A percentile compares a stretch with the other conserved stretches of the same genome.
These are phyloP conservation scores for Puccinia hordei DNA, from an alignment of 1,284 basidiomycete genomes.

Conservation along the genomic window DNA sequence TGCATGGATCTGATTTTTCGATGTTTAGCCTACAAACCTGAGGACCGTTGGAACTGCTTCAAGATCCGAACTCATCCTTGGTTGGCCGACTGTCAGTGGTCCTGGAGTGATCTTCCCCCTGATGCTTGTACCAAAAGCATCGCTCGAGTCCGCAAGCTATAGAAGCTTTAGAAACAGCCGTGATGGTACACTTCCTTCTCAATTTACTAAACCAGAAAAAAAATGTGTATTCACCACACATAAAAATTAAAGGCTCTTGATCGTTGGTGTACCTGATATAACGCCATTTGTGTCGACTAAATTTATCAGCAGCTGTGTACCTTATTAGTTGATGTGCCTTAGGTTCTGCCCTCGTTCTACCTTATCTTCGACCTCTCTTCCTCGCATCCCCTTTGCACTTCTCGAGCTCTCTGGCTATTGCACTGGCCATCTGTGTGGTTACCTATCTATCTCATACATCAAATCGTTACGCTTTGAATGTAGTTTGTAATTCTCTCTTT, in stretches of 20 bases:
- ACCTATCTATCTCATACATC: constrained; percentile 22
- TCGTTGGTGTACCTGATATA: not conserved
- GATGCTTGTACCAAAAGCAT: constrained; percentile 30
- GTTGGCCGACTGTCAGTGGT: constrained; percentile 37
- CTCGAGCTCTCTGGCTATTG: constrained; percentile 23
- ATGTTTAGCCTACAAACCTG: constrained; percentile 44
- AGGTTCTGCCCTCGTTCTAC: too few species aligned
- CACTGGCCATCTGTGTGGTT: constrained; percentile 21
- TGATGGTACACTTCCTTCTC: not conserved
- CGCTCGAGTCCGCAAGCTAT: constrained; percentile 20
- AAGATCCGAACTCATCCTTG: constrained; percentile 45
- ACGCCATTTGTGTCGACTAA: not conserved
- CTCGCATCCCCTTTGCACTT: constrained; percentile 4
- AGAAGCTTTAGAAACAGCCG: not conserved
- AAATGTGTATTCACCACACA: not conserved
- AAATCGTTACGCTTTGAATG: not conserved
- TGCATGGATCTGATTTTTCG: constrained; percentile 47
- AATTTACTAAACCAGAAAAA: constrained; percentile 4
- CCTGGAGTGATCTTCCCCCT: constrained; percentile 35
- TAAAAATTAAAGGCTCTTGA: not conserved
- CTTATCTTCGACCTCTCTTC: not conserved
- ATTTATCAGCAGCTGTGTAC: not conserved
- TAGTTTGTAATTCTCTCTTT: not conserved
- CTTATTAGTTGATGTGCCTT: constrained; percentile 1
- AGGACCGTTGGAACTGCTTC: constrained; percentile 49